Conservation (phyloP, 176 grass and related monocot genomes). For the Avena sativa region DNA sequence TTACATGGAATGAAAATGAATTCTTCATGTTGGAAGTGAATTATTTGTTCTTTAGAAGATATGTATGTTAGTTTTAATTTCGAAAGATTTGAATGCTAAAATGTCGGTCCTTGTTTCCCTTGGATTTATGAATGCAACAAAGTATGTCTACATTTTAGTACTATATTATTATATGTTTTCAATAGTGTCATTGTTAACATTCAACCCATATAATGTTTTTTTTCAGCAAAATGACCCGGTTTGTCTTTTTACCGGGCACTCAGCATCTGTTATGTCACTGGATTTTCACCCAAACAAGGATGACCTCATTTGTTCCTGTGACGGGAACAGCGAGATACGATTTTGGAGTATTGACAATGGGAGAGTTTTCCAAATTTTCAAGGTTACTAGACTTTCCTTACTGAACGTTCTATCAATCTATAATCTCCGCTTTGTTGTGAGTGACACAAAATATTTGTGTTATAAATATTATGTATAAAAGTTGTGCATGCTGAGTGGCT, state of each 20-base stretch:
- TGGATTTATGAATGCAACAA: background rate
- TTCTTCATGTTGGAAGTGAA: conserved; percentile 22
- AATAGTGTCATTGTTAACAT: background rate
- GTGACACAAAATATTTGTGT: background rate
- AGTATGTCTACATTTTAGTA: background rate
- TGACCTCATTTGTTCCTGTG: conserved; percentile 91
- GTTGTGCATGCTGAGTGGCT: background rate
- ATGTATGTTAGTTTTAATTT: conserved; percentile 15
- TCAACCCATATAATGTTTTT: conserved; percentile 7
- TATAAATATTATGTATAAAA: background rate
- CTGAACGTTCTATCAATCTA: conserved; percentile 1
- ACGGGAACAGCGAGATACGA: conserved; percentile 79
- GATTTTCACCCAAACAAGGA: conserved; percentile 98
- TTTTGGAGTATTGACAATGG: conserved; percentile 86
- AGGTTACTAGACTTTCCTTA: conserved; percentile 54
- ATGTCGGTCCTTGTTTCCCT: background rate
- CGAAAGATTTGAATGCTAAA: conserved; percentile 9
- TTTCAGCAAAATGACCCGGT: conserved; percentile 69
- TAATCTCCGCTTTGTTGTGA: background rate
- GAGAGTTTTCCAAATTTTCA: conserved; percentile 62
- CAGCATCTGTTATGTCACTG: conserved; percentile 81
- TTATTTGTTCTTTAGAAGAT: conserved; percentile 22
- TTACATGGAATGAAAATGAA: conserved; percentile 16
- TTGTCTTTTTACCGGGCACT: conserved; percentile 87
- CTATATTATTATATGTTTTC: conserved; percentile 3